Conservation (phyloP, 345 rosid genomes). For the Clarkia xantiana region DNA sequence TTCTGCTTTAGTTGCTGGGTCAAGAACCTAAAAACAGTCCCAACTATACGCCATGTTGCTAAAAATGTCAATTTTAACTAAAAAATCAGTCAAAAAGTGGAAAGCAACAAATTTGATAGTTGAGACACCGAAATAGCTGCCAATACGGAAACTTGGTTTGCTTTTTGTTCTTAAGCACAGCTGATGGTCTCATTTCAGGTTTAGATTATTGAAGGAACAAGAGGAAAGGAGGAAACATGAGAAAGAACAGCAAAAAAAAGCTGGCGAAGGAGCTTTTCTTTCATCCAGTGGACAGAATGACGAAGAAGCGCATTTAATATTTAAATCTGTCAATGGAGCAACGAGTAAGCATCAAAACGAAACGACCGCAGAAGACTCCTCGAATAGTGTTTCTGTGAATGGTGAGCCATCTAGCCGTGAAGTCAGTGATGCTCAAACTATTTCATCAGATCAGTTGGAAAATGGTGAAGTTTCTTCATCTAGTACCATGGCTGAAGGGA, state of each 20-base stretch:
- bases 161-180: conserved; percentile 7
- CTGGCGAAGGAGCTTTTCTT: conserved; percentile 22
- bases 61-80: too few relatives aligned
- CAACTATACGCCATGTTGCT: too few relatives aligned
- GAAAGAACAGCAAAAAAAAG: conserved; percentile 48
- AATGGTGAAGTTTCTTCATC: conserved; percentile 14
- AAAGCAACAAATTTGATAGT: too few relatives aligned
- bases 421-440: conserved; percentile 14
- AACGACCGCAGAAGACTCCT: conserved; percentile 11
- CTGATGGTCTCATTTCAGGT: conserved; percentile 31
- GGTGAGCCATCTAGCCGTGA: conserved; percentile 26
- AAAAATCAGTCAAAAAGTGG: too few relatives aligned
- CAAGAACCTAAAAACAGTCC: too few relatives aligned
- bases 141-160: background rate
- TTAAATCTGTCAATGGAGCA: conserved; percentile 11
- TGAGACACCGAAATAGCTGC: background rate
- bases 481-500: conserved; percentile 11
- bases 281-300: conserved; percentile 4
- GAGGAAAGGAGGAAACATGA: conserved; percentile 55
- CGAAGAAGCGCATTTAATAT: conserved; percentile 8
- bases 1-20: conserved; percentile 2
- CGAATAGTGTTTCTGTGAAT: conserved; percentile 24
- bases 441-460: conserved; percentile 6
- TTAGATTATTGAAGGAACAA: conserved; percentile 66
- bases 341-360: conserved; percentile 8